These are phyloP conservation scores for Colletotrichum graminicola DNA, from an alignment of 2,329 filamentous ascomycete genomes.

Conservation along the genomic window DNA sequence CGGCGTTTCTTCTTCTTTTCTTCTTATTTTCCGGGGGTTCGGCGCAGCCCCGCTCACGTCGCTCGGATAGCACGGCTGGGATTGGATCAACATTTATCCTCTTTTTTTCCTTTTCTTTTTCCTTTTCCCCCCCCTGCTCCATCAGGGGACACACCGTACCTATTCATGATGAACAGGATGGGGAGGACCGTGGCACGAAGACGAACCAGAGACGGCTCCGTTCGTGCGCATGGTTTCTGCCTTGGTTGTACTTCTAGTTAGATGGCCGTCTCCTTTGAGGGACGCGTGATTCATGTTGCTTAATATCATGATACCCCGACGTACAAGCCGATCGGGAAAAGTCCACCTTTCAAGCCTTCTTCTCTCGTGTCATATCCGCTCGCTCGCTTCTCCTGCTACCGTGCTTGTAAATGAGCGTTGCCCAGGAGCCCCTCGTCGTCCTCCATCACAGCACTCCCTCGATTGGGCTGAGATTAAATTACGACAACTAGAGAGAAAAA, in stretches of 20 bases:
- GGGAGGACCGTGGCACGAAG: conserved; percentile 9
- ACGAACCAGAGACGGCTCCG: conserved; percentile 1
- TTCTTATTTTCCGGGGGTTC: neutral
- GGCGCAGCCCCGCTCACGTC: conserved; percentile 12
- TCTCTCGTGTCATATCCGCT: too few relatives aligned
- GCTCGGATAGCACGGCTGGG: conserved; percentile 12
- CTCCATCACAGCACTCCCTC: too few relatives aligned
- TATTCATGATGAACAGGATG: conserved; percentile 16
- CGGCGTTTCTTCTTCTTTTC: conserved; percentile 21
- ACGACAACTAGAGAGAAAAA: neutral
- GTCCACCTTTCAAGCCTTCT: conserved; percentile 1
- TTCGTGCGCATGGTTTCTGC: conserved; percentile 7
- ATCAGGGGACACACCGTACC: neutral
- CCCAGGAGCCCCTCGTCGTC: too few relatives aligned
- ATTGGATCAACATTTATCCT: conserved; percentile 7
- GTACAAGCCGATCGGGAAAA: conserved; percentile 18
- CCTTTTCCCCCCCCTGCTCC: neutral
- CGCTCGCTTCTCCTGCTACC: neutral
- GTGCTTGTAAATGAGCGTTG: neutral
- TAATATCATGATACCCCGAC: conserved; percentile 29
- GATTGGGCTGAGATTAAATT: too few relatives aligned
- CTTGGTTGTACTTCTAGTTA: conserved; percentile 39
- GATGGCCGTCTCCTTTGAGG: conserved; percentile 20
- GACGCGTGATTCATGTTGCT: conserved; percentile 19
- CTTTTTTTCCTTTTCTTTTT: neutral